Conservation (phyloP, 352 stramenopile genomes). For the Pythium folliculosum region DNA sequence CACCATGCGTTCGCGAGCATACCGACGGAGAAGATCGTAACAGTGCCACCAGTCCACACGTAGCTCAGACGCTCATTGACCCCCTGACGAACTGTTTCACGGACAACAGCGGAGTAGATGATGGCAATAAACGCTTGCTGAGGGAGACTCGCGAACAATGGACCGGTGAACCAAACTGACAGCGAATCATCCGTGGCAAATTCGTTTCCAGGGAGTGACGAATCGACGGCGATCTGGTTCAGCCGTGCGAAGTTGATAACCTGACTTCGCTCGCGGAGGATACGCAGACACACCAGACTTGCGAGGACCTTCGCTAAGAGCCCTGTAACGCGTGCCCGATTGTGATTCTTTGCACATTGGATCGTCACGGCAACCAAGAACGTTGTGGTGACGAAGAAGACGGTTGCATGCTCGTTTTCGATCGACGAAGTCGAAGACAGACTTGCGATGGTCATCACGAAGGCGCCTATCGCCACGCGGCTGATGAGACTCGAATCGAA, state of each 20-base stretch:
- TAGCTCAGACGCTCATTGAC: background rate
- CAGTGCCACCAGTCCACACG: background rate
- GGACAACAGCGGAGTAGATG: slow-evolving; percentile 29
- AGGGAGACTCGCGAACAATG: slow-evolving; percentile 42
- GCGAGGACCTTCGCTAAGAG: slow-evolving; percentile 25
- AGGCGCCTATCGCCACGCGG: slow-evolving; percentile 20
- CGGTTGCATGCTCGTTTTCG: slow-evolving; percentile 88
- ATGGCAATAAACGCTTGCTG: slow-evolving; percentile 31
- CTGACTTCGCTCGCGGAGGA: slow-evolving; percentile 78
- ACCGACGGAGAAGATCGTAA: slow-evolving; percentile 33
- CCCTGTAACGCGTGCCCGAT: background rate
- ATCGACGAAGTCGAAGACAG: slow-evolving; percentile 85
- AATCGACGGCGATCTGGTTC: slow-evolving; percentile 56
- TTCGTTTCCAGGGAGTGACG: slow-evolving; percentile 54
- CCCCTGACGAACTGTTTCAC: background rate
- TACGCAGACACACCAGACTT: slow-evolving; percentile 49
- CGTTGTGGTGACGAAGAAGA: slow-evolving; percentile 72
- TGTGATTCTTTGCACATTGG: background rate
- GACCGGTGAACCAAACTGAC: slow-evolving; percentile 75
- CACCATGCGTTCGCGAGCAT: slow-evolving; percentile 31
- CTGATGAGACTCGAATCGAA: background rate
- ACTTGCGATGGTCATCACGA: slow-evolving; percentile 54
- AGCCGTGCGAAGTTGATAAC: slow-evolving; percentile 88
- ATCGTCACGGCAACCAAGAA: slow-evolving; percentile 38
- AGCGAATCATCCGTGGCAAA: slow-evolving; percentile 80